Percentiles rank a stretch among this genome's conserved stretches.
phyloP scores from a whole-genome alignment of 2,329 filamentous ascomycete genomes.

The Huntiella savannae region DNA sequence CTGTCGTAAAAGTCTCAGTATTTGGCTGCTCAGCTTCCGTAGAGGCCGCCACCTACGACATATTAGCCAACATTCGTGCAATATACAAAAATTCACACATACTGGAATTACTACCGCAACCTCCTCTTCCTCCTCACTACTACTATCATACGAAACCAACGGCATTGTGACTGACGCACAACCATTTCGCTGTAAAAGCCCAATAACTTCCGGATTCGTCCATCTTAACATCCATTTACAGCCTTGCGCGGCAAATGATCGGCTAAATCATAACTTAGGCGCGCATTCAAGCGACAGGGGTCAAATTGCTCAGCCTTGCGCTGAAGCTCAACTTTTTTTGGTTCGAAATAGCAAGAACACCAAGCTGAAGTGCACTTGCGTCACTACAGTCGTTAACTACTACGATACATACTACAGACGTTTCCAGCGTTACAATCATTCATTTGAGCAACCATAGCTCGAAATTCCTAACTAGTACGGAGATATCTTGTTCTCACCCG shows the following conservation, averaged over 20 bases:
- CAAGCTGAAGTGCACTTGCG: not conserved
- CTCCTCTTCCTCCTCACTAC: conserved; percentile 28
- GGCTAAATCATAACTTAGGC: not conserved
- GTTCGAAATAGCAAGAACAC: not conserved
- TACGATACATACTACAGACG: no score
- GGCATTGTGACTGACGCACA: conserved; percentile 20
- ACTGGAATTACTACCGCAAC: conserved; percentile 6
- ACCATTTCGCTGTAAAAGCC: not conserved
- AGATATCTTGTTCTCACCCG: no score
- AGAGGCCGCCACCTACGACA: not conserved
- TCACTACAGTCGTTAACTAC: no score
- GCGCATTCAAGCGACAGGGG: not conserved
- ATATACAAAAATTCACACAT: not conserved
- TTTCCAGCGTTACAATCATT: no score
- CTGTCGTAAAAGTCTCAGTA: no score
- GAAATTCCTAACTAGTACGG: no score
- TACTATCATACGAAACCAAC: conserved; percentile 32
- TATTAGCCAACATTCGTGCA: not conserved
- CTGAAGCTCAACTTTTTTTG: not conserved
- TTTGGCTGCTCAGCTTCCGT: not conserved
- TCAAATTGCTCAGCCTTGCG: conserved; percentile 7
- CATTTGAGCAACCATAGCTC: no score
- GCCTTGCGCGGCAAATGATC: not conserved
- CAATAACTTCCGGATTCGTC: not conserved
- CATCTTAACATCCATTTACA: not conserved